phyloP scores from a whole-genome alignment of 352 stramenopile species.

The Globisporangium lucens region DNA sequence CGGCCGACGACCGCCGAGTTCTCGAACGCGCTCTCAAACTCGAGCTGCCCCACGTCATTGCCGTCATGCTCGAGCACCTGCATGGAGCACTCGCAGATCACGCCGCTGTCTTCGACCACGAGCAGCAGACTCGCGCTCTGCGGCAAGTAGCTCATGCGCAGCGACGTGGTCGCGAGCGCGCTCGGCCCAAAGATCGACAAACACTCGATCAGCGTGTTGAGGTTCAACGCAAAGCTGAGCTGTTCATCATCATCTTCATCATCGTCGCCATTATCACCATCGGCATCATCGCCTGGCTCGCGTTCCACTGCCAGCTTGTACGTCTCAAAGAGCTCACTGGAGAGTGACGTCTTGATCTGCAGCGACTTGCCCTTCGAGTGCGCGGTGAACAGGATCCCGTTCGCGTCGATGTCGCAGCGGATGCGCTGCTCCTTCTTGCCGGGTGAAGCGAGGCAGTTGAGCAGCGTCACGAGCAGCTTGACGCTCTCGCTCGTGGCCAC shows the following conservation, averaged over 20 bases:
- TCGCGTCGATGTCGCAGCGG: slow-evolving; percentile 64
- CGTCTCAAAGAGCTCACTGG: slow-evolving; percentile 70
- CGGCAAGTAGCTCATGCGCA: slow-evolving; percentile 68
- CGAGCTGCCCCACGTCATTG: slow-evolving; percentile 61
- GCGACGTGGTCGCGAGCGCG: slow-evolving; percentile 63
- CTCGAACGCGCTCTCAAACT: slow-evolving; percentile 82
- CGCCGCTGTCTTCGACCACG: slow-evolving; percentile 77
- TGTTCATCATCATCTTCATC: slow-evolving; percentile 34
- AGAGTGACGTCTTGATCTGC: slow-evolving; percentile 83
- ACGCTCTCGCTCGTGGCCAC: slow-evolving; percentile 63
- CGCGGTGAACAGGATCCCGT: slow-evolving; percentile 66
- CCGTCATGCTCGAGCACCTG: slow-evolving; percentile 76
- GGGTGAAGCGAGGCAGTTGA: slow-evolving; percentile 51
- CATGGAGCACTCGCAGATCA: slow-evolving; percentile 85
- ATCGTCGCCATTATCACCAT: slow-evolving; percentile 15
- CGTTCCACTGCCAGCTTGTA: slow-evolving; percentile 37
- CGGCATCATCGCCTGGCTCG: slow-evolving; percentile 9
- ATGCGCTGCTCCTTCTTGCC: slow-evolving; percentile 79
- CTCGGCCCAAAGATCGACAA: slow-evolving; percentile 74
- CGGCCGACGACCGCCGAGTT: slow-evolving; percentile 64
- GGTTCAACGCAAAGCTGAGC: slow-evolving; percentile 71
- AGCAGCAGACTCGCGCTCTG: slow-evolving; percentile 60
- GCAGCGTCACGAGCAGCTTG: slow-evolving; percentile 71
- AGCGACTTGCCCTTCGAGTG: slow-evolving; percentile 86
- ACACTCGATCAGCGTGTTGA: slow-evolving; percentile 73